These are phyloP conservation scores for Tylopilus felleus DNA, from an alignment of 768 basidiomycete genomes.

Conservation along the genomic window DNA sequence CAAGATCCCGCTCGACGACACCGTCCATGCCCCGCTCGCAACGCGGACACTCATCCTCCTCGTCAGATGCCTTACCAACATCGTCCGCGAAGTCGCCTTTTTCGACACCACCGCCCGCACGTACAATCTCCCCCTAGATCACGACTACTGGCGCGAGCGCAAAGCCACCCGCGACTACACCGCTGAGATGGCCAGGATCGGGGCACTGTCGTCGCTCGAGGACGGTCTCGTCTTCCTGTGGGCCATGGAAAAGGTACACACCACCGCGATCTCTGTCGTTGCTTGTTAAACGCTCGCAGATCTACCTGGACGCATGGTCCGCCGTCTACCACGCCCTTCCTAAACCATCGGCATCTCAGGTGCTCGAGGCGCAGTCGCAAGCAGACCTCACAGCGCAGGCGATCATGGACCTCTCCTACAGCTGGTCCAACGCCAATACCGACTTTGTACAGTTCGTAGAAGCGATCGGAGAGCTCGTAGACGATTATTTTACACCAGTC, in stretches of 20 bases:
- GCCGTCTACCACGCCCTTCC: slow-evolving; percentile 34
- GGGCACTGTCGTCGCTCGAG: slow-evolving; percentile 42
- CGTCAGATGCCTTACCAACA: slow-evolving; percentile 51
- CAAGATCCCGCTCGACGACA: slow-evolving; percentile 45
- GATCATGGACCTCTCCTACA: slow-evolving; percentile 49
- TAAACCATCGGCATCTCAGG: not conserved
- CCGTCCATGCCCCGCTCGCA: slow-evolving; percentile 4
- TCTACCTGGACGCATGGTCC: slow-evolving; percentile 70
- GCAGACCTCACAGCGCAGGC: slow-evolving; percentile 25
- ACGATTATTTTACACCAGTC: slow-evolving; percentile 35
- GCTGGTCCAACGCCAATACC: slow-evolving; percentile 50
- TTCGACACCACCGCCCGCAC: slow-evolving; percentile 50
- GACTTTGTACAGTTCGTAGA: slow-evolving; percentile 56
- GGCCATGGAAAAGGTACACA: slow-evolving; percentile 71
- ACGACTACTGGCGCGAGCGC: slow-evolving; percentile 43
- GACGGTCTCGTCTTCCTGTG: slow-evolving; percentile 73
- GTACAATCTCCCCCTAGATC: slow-evolving; percentile 43
- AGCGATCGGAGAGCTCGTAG: slow-evolving; percentile 45
- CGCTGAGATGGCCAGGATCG: slow-evolving; percentile 63
- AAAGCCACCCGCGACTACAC: slow-evolving; percentile 67
- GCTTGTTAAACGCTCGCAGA: slow-evolving; percentile 34
- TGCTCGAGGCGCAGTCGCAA: not conserved
- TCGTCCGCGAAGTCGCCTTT: slow-evolving; percentile 57
- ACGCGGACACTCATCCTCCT: slow-evolving; percentile 46
- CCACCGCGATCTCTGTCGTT: too few species aligned